A percentile compares a stretch with the other conserved stretches of the same genome.
These are phyloP conservation scores for Exophiala bonariae DNA, from an alignment of 2,329 filamentous ascomycete species.

Conservation along the genomic window DNA sequence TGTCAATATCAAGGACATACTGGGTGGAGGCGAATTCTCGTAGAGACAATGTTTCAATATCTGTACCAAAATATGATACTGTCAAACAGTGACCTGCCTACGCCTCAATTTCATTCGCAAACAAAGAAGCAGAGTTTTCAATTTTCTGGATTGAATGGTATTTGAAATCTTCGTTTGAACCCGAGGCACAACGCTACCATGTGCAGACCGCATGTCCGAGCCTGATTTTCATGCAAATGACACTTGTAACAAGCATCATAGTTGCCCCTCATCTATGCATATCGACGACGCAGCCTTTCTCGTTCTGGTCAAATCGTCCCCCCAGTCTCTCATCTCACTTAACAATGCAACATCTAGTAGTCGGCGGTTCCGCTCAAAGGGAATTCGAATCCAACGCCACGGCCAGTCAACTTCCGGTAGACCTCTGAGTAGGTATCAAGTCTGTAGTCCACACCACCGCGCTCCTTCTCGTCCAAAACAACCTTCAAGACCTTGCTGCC, in stretches of 20 bases:
- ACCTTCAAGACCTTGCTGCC: conserved; percentile 98
- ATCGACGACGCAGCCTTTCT: no score
- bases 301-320: background rate
- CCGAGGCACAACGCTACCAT: no score
- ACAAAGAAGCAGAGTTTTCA: no score
- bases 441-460: conserved; percentile 97
- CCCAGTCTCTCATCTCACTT: background rate
- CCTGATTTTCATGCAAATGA: no score
- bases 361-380: conserved; percentile 77
- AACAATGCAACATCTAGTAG: conserved; percentile 62
- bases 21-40: conserved; percentile 49
- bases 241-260: no score
- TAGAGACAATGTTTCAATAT: conserved; percentile 6
- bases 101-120: no score
- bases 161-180: no score
- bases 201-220: no score
- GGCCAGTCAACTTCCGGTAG: conserved; percentile 96
- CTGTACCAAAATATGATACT: conserved; percentile 9
- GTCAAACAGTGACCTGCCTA: background rate
- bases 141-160: no score
- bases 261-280: no score
- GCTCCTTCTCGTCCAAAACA: conserved; percentile 99
- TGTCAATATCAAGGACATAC: conserved; percentile 82
- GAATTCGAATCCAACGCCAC: conserved; percentile 98
- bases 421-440: conserved; percentile 99